These are phyloP conservation scores for Candida pseudoglaebosa DNA, from an alignment of 805 yeast species.

Conservation along the genomic window DNA sequence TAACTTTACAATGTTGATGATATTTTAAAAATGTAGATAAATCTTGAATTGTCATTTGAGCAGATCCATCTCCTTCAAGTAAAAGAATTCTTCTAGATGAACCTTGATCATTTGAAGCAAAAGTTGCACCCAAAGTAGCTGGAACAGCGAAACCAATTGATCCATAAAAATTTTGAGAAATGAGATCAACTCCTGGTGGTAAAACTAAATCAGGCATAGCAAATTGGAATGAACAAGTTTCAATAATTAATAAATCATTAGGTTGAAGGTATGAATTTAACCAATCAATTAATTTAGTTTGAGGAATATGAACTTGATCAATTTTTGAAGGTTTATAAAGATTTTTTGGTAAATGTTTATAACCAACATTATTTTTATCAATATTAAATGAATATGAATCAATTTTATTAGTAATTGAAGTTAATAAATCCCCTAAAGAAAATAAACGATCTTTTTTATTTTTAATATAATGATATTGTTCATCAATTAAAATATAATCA, in stretches of 20 bases:
- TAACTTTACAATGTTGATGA: constrained; percentile 33
- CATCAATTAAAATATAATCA: constrained; percentile 37
- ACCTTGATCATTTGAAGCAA: constrained; percentile 61
- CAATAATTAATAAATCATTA: constrained; percentile 70
- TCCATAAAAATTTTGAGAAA: constrained; percentile 72
- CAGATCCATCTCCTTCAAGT: constrained; percentile 90
- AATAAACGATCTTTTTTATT: constrained; percentile 23
- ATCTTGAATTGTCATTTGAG: constrained; percentile 93
- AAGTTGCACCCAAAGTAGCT: constrained; percentile 75
- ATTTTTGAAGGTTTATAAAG: constrained; percentile 7
- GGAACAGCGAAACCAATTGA: constrained; percentile 91
- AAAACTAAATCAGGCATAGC: constrained; percentile 66
- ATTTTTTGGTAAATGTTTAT: constrained; percentile 12
- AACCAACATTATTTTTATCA: constrained; percentile 14
- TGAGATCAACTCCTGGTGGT: constrained; percentile 47
- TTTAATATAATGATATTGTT: constrained; percentile 20
- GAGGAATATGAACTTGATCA: constrained; percentile 17
- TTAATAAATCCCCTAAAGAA: constrained; percentile 29
- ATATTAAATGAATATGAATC: constrained; percentile 12
- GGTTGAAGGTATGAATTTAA: constrained; percentile 43
- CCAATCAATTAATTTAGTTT: constrained; percentile 31
- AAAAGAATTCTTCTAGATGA: constrained; percentile 56
- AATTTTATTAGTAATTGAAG: constrained; percentile 20
- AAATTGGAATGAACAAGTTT: constrained; percentile 82
- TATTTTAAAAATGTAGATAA: constrained; percentile 59